A percentile compares a stretch with the other conserved stretches of the same genome.
Evolutionary conservation across 495 filamentous ascomycete species (phyloP).

Genomic region (Pyrenula massariospora): DNA sequence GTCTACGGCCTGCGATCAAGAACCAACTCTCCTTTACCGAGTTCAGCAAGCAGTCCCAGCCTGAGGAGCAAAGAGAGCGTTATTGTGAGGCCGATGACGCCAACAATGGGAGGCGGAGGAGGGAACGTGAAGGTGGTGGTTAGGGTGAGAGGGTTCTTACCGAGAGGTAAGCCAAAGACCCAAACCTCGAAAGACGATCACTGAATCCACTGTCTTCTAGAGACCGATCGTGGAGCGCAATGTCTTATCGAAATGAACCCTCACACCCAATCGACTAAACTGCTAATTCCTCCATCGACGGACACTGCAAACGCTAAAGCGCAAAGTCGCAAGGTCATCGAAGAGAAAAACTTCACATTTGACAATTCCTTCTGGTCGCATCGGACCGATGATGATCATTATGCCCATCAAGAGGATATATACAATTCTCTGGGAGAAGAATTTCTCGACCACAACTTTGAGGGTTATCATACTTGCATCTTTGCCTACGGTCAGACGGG

Average conservation of each 20-base stretch:
- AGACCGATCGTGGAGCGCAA: conserved; percentile 64
- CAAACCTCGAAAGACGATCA: too few relatives aligned
- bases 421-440: conserved; percentile 93
- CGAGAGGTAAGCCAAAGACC: conserved; percentile 58
- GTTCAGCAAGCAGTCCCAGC: conserved; percentile 17
- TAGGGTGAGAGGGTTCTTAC: conserved; percentile 78
- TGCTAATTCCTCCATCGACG: conserved; percentile 52
- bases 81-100: conserved; percentile 9
- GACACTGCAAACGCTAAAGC: conserved; percentile 57
- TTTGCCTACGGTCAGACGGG: conserved; percentile 98
- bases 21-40: background rate
- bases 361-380: conserved; percentile 98
- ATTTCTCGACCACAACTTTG: conserved; percentile 98
- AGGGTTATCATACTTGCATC: conserved; percentile 98
- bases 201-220: conserved; percentile 33
- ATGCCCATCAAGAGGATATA: conserved; percentile 80
- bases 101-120: conserved; percentile 35
- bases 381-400: conserved; percentile 58
- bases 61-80: conserved; percentile 18
- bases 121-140: conserved; percentile 95
- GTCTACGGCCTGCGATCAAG: background rate
- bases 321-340: conserved; percentile 61
- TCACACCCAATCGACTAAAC: conserved; percentile 63
- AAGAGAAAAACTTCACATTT: conserved; percentile 88
- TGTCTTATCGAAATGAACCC: conserved; percentile 91